Conservation (phyloP, 1,284 basidiomycete genomes). For the Cryptococcus depauperatus region DNA sequence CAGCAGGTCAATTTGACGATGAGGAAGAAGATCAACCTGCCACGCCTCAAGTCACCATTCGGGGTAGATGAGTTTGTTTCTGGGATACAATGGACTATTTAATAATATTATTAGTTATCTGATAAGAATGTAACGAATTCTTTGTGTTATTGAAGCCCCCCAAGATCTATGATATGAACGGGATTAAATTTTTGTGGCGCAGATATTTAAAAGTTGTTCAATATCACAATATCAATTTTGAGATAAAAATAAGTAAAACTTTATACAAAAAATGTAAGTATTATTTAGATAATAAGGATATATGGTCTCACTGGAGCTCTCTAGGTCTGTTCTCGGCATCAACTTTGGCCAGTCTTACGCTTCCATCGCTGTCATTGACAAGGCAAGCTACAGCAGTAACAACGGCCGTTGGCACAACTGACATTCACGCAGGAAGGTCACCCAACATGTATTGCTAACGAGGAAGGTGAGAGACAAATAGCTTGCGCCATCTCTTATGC, state of each 20-base stretch:
- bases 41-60: neutral
- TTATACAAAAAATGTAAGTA: no score
- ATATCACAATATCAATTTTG: no score
- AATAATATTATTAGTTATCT: no score
- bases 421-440: constrained; percentile 60
- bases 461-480: constrained; percentile 97
- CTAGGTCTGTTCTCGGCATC: constrained; percentile 62
- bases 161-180: no score
- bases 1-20: neutral
- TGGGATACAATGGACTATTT: no score
- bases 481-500: constrained; percentile 88
- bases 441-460: constrained; percentile 92
- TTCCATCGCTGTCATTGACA: constrained; percentile 91
- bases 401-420: neutral
- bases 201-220: no score
- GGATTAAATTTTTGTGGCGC: no score
- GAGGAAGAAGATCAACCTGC: constrained; percentile 4
- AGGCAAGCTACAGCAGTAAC: constrained; percentile 50
- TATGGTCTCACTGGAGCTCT: neutral
- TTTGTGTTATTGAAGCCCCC: no score
- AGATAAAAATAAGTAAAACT: no score
- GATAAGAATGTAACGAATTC: no score
- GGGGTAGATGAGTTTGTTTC: no score
- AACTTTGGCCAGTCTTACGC: constrained; percentile 96
- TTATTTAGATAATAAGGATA: no score